Conservation (phyloP, 768 basidiomycete species). For the Trametes sanguinea region DNA sequence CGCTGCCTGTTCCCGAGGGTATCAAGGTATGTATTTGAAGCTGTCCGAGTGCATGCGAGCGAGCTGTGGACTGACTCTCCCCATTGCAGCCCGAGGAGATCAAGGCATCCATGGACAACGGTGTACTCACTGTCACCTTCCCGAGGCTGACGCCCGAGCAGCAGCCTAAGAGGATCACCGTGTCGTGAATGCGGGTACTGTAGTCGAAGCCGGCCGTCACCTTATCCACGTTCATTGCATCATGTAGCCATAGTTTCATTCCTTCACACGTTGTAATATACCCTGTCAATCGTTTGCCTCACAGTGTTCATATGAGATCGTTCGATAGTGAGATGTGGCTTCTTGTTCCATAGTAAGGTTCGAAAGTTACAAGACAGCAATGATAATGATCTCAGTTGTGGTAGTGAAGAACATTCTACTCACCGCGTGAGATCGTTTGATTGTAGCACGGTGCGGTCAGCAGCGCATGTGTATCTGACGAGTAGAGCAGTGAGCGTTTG, state of each 20-base stretch:
- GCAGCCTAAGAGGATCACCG: constrained; percentile 29
- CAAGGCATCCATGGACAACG: constrained; percentile 31
- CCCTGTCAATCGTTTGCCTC: too few relatives aligned
- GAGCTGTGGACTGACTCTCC: neutral
- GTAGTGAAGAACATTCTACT: too few relatives aligned
- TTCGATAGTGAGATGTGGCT: too few relatives aligned
- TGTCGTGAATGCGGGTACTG: constrained; percentile 28
- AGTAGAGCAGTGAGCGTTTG: too few relatives aligned
- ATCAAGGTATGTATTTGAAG: constrained; percentile 19
- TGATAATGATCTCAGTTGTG: too few relatives aligned
- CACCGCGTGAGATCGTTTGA: too few relatives aligned
- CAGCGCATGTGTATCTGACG: too few relatives aligned
- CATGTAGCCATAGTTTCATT: neutral
- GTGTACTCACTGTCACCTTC: constrained; percentile 33
- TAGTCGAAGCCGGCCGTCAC: neutral
- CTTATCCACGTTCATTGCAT: neutral
- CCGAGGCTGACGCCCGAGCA: constrained; percentile 28
- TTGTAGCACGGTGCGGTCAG: too few relatives aligned
- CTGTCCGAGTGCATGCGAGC: neutral
- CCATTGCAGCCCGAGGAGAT: constrained; percentile 29
- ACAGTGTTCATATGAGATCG: too few relatives aligned
- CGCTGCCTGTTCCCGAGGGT: constrained; percentile 21
- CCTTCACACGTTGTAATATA: neutral
- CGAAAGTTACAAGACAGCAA: too few relatives aligned
- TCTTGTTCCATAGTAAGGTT: too few relatives aligned